Conservation (phyloP, 2,329 filamentous ascomycete genomes). For the Akanthomyces muscarius region DNA sequence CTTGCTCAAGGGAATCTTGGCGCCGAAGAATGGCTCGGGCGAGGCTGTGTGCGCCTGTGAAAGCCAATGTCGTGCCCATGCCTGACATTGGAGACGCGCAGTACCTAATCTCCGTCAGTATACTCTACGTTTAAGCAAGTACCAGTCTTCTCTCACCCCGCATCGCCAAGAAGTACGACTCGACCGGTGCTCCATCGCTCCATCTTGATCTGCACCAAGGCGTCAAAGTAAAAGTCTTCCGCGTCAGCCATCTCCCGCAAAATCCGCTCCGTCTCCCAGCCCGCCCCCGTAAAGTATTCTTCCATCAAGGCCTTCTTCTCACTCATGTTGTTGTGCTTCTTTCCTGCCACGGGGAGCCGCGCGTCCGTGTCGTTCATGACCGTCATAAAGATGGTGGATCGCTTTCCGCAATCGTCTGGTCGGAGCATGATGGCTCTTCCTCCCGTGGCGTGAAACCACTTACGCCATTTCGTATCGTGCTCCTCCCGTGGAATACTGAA, state of each 20-base stretch:
- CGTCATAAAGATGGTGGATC: constrained; percentile 24
- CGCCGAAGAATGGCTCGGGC: constrained; percentile 40
- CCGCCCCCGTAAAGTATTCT: constrained; percentile 40
- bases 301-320: constrained; percentile 36
- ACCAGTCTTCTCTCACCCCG: constrained; percentile 26
- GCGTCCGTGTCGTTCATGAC: constrained; percentile 30
- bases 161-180: constrained; percentile 47
- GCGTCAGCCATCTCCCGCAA: constrained; percentile 30
- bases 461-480: constrained; percentile 24
- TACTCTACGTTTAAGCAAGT: too few species aligned
- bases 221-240: constrained; percentile 39
- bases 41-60: constrained; percentile 47
- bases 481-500: constrained; percentile 34
- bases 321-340: constrained; percentile 18
- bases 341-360: constrained; percentile 20
- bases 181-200: constrained; percentile 26
- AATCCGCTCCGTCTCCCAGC: constrained; percentile 41
- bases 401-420: constrained; percentile 1
- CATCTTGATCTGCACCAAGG: constrained; percentile 39
- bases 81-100: constrained; percentile 44
- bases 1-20: constrained; percentile 25
- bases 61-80: constrained; percentile 43
- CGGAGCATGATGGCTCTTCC: constrained; percentile 35
- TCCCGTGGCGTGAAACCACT: constrained; percentile 31
- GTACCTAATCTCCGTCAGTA: constrained; percentile 25